phyloP scores from a whole-genome alignment of 2,329 filamentous ascomycete genomes.

The Aureobasidium namibiae region DNA sequence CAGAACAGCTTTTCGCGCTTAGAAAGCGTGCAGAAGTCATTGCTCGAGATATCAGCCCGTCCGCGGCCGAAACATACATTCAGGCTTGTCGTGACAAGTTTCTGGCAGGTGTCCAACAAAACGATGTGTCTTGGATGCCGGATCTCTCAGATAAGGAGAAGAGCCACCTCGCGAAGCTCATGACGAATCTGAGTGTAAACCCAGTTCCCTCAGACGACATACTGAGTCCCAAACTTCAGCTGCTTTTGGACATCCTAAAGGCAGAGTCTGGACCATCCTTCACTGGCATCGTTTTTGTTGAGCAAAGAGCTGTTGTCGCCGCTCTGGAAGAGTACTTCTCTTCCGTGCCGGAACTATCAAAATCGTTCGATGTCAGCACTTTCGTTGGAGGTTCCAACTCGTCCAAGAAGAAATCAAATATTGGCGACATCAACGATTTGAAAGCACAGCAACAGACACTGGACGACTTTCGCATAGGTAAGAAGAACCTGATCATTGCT shows the following conservation, averaged over 20 bases:
- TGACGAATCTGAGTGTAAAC: slow-evolving; percentile 2
- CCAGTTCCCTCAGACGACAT: neutral
- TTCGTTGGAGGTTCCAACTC: slow-evolving; percentile 46
- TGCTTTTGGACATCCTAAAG: slow-evolving; percentile 29
- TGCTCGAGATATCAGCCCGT: slow-evolving; percentile 30
- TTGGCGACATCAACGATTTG: slow-evolving; percentile 42
- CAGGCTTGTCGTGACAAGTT: slow-evolving; percentile 28
- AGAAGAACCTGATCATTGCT: slow-evolving; percentile 49
- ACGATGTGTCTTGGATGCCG: slow-evolving; percentile 18
- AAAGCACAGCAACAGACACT: slow-evolving; percentile 44
- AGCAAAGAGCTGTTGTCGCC: slow-evolving; percentile 37
- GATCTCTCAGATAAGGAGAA: slow-evolving; percentile 29
- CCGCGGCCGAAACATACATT: slow-evolving; percentile 33
- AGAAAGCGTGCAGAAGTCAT: slow-evolving; percentile 27
- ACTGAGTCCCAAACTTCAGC: slow-evolving; percentile 18
- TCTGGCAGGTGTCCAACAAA: slow-evolving; percentile 19
- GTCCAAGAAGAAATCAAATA: slow-evolving; percentile 34
- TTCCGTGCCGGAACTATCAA: slow-evolving; percentile 16
- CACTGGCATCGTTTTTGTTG: slow-evolving; percentile 39
- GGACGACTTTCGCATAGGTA: slow-evolving; percentile 44
- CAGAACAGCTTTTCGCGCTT: slow-evolving; percentile 30
- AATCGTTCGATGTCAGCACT: slow-evolving; percentile 33
- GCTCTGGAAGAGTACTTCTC: slow-evolving; percentile 33
- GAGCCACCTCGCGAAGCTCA: slow-evolving; percentile 20
- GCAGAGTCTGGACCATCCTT: slow-evolving; percentile 26